Conservation (phyloP, 2,329 filamentous ascomycete genomes). For the Botrytis byssoidea region DNA sequence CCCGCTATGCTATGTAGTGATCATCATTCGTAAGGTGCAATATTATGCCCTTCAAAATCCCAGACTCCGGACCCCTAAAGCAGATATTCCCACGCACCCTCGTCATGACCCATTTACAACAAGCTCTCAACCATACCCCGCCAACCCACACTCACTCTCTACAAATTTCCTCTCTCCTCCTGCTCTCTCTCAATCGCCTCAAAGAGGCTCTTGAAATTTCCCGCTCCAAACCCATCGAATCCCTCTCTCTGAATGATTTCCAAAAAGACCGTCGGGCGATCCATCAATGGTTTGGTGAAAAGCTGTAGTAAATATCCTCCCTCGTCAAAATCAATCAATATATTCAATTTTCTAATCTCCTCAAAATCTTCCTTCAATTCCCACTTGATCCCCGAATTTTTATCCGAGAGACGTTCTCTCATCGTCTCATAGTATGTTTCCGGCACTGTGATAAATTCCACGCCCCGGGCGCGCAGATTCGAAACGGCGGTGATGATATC, state of each 20-base stretch:
- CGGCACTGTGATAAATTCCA: constrained; percentile 90
- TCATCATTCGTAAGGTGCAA: neutral
- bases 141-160: constrained; percentile 27
- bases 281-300: constrained; percentile 86
- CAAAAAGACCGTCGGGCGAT: constrained; percentile 91
- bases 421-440: constrained; percentile 82
- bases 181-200: constrained; percentile 96
- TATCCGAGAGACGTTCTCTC: constrained; percentile 65
- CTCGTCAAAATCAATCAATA: constrained; percentile 94
- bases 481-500: constrained; percentile 78
- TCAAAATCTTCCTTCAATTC: constrained; percentile 77
- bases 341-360: constrained; percentile 72
- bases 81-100: neutral
- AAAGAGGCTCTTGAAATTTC: constrained; percentile 93
- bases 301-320: constrained; percentile 77
- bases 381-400: constrained; percentile 47
- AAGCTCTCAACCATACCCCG: neutral
- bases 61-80: neutral
- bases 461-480: constrained; percentile 78
- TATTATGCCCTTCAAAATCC: neutral
- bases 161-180: constrained; percentile 79
- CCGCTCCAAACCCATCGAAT: constrained; percentile 89
- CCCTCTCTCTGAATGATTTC: constrained; percentile 93
- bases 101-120: neutral
- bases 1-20: neutral